Percentiles rank a stretch among this genome's conserved stretches.
Conservation (phyloP, 441 rosid genomes). For the Mallotus japonicus region DNA sequence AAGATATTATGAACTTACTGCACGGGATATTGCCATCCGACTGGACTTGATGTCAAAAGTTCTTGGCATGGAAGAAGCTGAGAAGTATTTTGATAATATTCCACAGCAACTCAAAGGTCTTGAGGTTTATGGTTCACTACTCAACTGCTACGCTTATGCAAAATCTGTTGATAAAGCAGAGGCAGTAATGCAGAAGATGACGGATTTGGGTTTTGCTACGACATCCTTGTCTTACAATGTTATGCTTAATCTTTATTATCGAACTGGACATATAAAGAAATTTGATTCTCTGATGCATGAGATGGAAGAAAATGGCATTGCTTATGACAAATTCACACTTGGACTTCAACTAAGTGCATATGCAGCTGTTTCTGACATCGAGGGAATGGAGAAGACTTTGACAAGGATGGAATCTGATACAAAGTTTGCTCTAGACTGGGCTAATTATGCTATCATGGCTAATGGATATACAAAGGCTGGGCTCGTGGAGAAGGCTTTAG, state of each 20-base stretch:
- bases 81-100: constrained; percentile 35
- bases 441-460: constrained; percentile 28
- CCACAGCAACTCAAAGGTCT: constrained; percentile 22
- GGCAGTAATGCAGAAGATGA: constrained; percentile 37
- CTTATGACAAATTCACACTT: constrained; percentile 29
- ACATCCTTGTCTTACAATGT: constrained; percentile 26
- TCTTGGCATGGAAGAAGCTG: constrained; percentile 39
- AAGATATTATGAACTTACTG: constrained; percentile 21
- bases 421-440: constrained; percentile 29
- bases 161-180: constrained; percentile 43
- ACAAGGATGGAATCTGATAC: constrained; percentile 36
- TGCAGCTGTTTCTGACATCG: constrained; percentile 31
- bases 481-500: constrained; percentile 31
- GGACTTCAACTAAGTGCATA: constrained; percentile 36
- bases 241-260: constrained; percentile 35
- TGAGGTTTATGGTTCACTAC: constrained; percentile 40
- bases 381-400: constrained; percentile 38
- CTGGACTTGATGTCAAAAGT: constrained; percentile 49
- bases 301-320: constrained; percentile 37
- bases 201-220: constrained; percentile 31
- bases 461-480: constrained; percentile 36
- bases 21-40: constrained; percentile 37
- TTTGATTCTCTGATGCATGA: constrained; percentile 27
- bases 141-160: constrained; percentile 38
- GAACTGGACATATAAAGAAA: constrained; percentile 27